Evolutionary conservation across 2,329 filamentous ascomycete genomes (phyloP).

Genomic region (Pyrenochaeta sp.): DNA sequence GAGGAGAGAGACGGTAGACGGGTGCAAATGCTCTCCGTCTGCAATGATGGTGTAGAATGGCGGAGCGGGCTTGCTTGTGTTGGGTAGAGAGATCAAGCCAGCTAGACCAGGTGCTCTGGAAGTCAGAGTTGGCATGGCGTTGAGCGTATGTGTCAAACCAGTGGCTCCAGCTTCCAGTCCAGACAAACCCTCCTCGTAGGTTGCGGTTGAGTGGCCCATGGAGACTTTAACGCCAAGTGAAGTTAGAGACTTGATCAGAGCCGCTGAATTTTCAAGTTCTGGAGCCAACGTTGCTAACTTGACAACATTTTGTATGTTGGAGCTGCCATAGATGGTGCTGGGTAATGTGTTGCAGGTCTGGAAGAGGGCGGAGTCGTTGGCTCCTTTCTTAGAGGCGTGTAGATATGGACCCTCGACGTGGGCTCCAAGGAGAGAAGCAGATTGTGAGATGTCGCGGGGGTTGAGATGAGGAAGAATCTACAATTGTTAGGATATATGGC

Average conservation of each 20-base stretch:
- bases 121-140: slow-evolving; percentile 61
- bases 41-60: slow-evolving; percentile 63
- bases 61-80: slow-evolving; percentile 24
- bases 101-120: slow-evolving; percentile 61
- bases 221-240: slow-evolving; percentile 55
- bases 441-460: slow-evolving; percentile 51
- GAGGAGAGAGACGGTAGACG: slow-evolving; percentile 57
- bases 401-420: slow-evolving; percentile 66
- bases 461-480: slow-evolving; percentile 58
- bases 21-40: slow-evolving; percentile 63
- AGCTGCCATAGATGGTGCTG: slow-evolving; percentile 55
- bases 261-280: slow-evolving; percentile 54
- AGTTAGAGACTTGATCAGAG: slow-evolving; percentile 53
- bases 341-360: slow-evolving; percentile 46
- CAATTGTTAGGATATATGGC: too few relatives aligned
- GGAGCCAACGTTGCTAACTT: slow-evolving; percentile 63
- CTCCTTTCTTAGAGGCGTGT: slow-evolving; percentile 61
- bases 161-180: slow-evolving; percentile 59
- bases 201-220: slow-evolving; percentile 61
- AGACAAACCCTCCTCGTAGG: slow-evolving; percentile 54
- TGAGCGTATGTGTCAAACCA: slow-evolving; percentile 62
- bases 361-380: slow-evolving; percentile 58
- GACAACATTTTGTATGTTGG: slow-evolving; percentile 50
- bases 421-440: slow-evolving; percentile 62
- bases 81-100: slow-evolving; percentile 48